phyloP scores from a whole-genome alignment of 441 rosid species.

The Adansonia rubrostipa region DNA sequence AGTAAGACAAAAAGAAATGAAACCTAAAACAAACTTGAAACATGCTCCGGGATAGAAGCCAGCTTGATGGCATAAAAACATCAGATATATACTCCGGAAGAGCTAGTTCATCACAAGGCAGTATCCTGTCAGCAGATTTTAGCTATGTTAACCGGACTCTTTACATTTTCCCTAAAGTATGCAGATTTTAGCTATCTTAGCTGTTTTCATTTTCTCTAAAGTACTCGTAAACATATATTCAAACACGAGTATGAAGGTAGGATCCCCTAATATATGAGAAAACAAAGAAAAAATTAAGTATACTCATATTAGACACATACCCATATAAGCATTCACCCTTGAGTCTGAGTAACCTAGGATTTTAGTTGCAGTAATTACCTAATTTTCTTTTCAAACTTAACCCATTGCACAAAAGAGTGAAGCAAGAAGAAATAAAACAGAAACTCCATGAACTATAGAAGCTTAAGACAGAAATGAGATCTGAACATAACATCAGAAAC shows the following conservation, averaged over 20 bases:
- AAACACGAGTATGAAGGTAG: too few species aligned
- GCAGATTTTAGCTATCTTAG: too few species aligned
- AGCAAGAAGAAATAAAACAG: neutral
- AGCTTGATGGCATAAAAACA: neutral
- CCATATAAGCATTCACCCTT: too few species aligned
- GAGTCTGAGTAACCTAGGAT: too few species aligned
- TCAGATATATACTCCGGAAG: neutral
- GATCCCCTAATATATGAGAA: too few species aligned
- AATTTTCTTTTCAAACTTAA: neutral
- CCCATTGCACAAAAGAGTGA: neutral
- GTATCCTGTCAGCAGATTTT: slow-evolving; percentile 2
- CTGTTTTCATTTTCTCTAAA: too few species aligned
- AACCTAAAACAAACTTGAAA: neutral
- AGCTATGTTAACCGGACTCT: too few species aligned
- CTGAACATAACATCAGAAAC: slow-evolving; percentile 21
- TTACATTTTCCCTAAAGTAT: too few species aligned
- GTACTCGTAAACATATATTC: too few species aligned
- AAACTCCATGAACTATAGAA: slow-evolving; percentile 1
- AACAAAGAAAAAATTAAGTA: too few species aligned
- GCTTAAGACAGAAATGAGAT: neutral
- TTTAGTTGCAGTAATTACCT: neutral
- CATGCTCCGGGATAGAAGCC: neutral
- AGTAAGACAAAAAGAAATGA: neutral
- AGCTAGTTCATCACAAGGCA: slow-evolving; percentile 3
- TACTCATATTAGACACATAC: too few species aligned